These are phyloP conservation scores for Leishmania braziliensis DNA, from an alignment of 208 protist genomes.

Conservation along the genomic window DNA sequence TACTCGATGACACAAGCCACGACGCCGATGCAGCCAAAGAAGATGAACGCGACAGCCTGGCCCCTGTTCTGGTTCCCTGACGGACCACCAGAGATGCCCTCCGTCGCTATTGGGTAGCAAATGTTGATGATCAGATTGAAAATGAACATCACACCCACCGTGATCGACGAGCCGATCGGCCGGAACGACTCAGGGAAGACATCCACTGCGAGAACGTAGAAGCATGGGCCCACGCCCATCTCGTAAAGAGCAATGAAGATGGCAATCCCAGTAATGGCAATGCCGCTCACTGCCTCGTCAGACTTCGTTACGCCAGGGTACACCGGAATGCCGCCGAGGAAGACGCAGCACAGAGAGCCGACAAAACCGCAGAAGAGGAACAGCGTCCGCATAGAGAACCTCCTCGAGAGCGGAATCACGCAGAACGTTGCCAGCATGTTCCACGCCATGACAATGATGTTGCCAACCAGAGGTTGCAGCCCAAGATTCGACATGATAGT, in stretches of 20 bases:
- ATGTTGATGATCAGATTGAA: conserved; percentile 74
- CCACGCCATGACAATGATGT: conserved; percentile 69
- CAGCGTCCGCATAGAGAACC: conserved; percentile 51
- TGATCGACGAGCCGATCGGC: conserved; percentile 50
- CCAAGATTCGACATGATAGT: conserved; percentile 54
- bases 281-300: conserved; percentile 26
- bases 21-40: conserved; percentile 59
- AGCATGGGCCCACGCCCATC: conserved; percentile 60
- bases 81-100: conserved; percentile 64
- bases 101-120: conserved; percentile 57
- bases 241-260: conserved; percentile 60
- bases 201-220: conserved; percentile 58
- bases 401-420: conserved; percentile 49
- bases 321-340: conserved; percentile 55
- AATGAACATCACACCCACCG: conserved; percentile 46
- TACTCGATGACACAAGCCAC: conserved; percentile 49
- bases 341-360: conserved; percentile 49
- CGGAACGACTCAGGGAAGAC: conserved; percentile 70
- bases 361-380: conserved; percentile 41
- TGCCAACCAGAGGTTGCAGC: conserved; percentile 50
- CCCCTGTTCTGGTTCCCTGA: conserved; percentile 66
- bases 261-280: conserved; percentile 59
- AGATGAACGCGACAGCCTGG: conserved; percentile 60
- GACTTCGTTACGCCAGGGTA: conserved; percentile 50
- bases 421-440: conserved; percentile 53